Conservation (phyloP, 2,329 filamentous ascomycete genomes). For the Apiospora saccharicola region DNA sequence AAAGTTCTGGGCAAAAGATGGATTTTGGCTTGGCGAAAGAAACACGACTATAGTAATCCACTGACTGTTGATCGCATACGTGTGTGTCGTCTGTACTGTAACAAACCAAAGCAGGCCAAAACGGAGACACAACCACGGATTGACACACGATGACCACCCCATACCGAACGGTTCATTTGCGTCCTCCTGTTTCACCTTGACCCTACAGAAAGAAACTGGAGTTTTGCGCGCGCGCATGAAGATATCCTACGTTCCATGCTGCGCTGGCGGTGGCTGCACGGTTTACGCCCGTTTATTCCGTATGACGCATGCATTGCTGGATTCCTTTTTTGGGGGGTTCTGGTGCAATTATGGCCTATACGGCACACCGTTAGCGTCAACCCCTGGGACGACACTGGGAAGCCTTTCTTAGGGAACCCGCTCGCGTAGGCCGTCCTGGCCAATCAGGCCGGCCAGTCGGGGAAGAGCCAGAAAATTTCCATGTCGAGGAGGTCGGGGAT, state of each 20-base stretch:
- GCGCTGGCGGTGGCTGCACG: background rate
- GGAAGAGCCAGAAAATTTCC: conserved; percentile 27
- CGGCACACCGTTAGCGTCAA: conserved; percentile 1
- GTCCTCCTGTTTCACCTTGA: background rate
- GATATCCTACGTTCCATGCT: background rate
- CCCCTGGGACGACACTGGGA: background rate
- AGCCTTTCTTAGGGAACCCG: conserved; percentile 4
- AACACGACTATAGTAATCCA: background rate
- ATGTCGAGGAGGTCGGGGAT: conserved; percentile 26
- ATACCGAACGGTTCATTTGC: conserved; percentile 1
- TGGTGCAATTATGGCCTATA: background rate
- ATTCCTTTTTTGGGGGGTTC: background rate
- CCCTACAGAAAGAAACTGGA: background rate
- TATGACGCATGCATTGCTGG: conserved; percentile 9
- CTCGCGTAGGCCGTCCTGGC: conserved; percentile 6
- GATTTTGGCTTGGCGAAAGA: background rate
- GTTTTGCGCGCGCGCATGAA: background rate
- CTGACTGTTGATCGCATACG: background rate
- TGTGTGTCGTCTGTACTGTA: background rate
- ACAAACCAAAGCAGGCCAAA: background rate
- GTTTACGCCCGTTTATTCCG: background rate
- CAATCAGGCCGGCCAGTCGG: conserved; percentile 25
- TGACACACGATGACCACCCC: conserved; percentile 3
- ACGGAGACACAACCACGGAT: conserved; percentile 14
- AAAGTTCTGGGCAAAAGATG: background rate